These are phyloP conservation scores for Aquilaria sinensis DNA, from an alignment of 345 rosid genomes.

Conservation along the genomic window DNA sequence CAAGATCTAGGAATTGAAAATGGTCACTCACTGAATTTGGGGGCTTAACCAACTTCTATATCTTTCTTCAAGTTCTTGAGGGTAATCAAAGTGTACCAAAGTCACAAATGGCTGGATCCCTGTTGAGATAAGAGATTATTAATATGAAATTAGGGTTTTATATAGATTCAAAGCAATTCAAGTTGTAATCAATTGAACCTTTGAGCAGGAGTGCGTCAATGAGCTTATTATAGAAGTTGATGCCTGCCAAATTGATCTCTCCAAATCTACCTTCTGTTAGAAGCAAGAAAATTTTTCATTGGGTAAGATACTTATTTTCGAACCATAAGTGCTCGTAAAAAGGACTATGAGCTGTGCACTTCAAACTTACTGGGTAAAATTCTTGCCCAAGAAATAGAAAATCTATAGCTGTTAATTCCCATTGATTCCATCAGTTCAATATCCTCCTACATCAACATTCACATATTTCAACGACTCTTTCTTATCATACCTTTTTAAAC, in stretches of 20 bases:
- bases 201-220: conserved; percentile 44
- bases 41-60: conserved; percentile 74
- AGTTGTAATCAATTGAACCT: conserved; percentile 17
- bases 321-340: too few species aligned
- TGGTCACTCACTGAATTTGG: conserved; percentile 34
- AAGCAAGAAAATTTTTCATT: not conserved
- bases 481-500: too few species aligned
- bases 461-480: too few species aligned
- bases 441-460: conserved; percentile 19
- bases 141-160: not conserved
- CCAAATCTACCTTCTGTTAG: conserved; percentile 66
- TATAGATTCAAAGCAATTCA: too few species aligned
- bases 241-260: conserved; percentile 43
- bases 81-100: conserved; percentile 56
- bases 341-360: not conserved
- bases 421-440: conserved; percentile 17
- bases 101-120: conserved; percentile 76
- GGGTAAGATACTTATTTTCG: too few species aligned
- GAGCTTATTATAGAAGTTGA: conserved; percentile 45
- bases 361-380: conserved; percentile 58
- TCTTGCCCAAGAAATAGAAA: conserved; percentile 85
- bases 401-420: conserved; percentile 44
- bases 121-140: conserved; percentile 7
- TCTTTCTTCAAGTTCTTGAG: conserved; percentile 66
- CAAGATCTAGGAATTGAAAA: not conserved